Evolutionary conservation across 169 alveolate species (phyloP).

Genomic region (Plasmodium gonderi): DNA sequence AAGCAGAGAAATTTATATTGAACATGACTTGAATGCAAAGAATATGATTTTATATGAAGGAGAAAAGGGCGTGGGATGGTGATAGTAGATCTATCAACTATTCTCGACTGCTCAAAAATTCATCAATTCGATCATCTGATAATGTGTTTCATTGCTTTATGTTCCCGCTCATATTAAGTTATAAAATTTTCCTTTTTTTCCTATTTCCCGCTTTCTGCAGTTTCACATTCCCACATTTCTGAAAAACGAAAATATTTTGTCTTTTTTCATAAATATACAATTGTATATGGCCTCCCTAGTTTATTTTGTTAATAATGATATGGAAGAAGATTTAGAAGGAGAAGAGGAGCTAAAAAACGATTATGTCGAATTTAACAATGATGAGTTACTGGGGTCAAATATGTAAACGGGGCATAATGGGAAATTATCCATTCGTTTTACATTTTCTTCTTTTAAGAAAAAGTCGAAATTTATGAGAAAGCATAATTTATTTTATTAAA

Average conservation of each 20-base stretch:
- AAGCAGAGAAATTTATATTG: too few relatives aligned
- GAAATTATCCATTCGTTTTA: neutral
- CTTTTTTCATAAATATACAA: constrained; percentile 66
- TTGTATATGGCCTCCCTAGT: constrained; percentile 70
- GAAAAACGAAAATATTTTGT: constrained; percentile 39
- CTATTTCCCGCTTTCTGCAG: constrained; percentile 10
- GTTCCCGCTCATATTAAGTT: neutral
- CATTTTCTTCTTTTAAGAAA: neutral
- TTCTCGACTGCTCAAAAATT: too few relatives aligned
- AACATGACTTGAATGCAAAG: too few relatives aligned
- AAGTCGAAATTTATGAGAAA: neutral
- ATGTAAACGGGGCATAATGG: neutral
- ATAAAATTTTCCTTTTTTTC: neutral
- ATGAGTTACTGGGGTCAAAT: neutral
- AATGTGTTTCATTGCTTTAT: neutral
- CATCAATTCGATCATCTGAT: too few relatives aligned
- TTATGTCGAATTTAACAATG: constrained; percentile 10
- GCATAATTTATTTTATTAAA: neutral
- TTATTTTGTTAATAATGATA: constrained; percentile 48
- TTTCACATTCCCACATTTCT: constrained; percentile 32
- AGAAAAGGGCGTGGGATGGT: too few relatives aligned
- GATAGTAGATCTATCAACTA: too few relatives aligned
- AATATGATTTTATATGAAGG: too few relatives aligned
- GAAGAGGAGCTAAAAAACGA: constrained; percentile 29
- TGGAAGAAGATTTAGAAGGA: constrained; percentile 16